Conservation (phyloP, 2,329 filamentous ascomycete genomes). For the Sarocladium kiliense region DNA sequence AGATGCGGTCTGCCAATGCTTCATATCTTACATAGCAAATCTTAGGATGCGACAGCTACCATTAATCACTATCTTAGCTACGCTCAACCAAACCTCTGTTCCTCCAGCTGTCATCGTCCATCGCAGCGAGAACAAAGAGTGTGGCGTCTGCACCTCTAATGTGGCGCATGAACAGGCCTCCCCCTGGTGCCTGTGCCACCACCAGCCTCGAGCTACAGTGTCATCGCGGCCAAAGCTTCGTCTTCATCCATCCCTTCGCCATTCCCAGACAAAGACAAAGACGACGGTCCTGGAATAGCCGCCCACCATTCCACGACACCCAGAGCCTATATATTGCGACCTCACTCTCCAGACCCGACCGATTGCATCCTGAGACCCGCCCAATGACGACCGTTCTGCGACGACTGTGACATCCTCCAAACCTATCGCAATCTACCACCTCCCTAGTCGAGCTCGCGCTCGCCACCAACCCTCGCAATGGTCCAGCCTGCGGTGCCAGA, state of each 20-base stretch:
- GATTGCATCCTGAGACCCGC: neutral
- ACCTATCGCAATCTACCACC: constrained; percentile 11
- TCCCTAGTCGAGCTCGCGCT: constrained; percentile 14
- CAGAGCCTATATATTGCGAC: neutral
- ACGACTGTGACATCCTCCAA: neutral
- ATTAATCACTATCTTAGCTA: no score
- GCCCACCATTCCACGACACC: neutral
- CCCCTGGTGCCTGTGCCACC: neutral
- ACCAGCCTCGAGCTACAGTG: constrained; percentile 8
- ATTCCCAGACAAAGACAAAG: neutral
- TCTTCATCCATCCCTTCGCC: neutral
- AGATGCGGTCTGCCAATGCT: neutral
- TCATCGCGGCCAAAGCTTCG: constrained; percentile 6
- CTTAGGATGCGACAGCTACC: no score
- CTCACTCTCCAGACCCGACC: neutral
- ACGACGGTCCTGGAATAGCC: neutral
- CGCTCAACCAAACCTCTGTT: neutral
- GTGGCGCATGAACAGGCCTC: neutral
- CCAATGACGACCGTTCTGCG: neutral
- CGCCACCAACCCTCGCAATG: constrained; percentile 43
- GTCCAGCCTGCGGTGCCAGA: constrained; percentile 71
- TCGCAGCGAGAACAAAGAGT: neutral
- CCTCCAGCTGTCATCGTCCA: no score
- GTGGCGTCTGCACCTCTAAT: constrained; percentile 1
- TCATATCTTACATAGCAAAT: neutral